Conservation (phyloP, 192 early-diverging fungal genomes). For the Allomyces macrogynus region DNA sequence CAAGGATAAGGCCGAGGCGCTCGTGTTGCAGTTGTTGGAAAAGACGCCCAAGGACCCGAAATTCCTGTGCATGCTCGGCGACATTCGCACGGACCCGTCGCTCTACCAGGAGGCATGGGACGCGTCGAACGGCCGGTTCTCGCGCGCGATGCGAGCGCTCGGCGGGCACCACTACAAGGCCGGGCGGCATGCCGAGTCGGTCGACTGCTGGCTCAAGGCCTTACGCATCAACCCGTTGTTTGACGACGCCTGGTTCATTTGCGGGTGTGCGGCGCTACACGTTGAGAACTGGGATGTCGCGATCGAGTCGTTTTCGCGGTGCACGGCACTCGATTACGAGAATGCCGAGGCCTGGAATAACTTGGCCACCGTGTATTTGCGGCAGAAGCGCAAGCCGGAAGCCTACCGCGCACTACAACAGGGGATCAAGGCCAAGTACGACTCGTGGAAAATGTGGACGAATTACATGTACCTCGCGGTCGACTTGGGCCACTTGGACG, state of each 20-base stretch:
- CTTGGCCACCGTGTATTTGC: slow-evolving; percentile 64
- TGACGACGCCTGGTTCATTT: slow-evolving; percentile 88
- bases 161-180: slow-evolving; percentile 58
- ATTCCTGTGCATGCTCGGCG: slow-evolving; percentile 75
- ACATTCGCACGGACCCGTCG: slow-evolving; percentile 51
- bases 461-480: slow-evolving; percentile 67
- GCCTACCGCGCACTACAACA: slow-evolving; percentile 66
- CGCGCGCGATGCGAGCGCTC: slow-evolving; percentile 86
- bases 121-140: slow-evolving; percentile 54
- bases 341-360: slow-evolving; percentile 98
- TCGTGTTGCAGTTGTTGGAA: slow-evolving; percentile 46
- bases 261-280: slow-evolving; percentile 83
- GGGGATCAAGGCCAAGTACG: slow-evolving; percentile 54
- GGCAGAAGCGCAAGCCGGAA: slow-evolving; percentile 44
- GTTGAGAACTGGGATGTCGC: slow-evolving; percentile 54
- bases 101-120: slow-evolving; percentile 80
- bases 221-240: slow-evolving; percentile 81
- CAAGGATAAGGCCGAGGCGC: slow-evolving; percentile 61
- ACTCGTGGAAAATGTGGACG: slow-evolving; percentile 81
- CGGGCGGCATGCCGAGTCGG: slow-evolving; percentile 34
- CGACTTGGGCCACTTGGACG: slow-evolving; percentile 55
- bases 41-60: slow-evolving; percentile 53
- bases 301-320: slow-evolving; percentile 50
- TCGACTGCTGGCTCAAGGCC: slow-evolving; percentile 61
- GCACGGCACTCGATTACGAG: slow-evolving; percentile 43